Percentiles rank a stretch among this genome's conserved stretches.
Evolutionary conservation across 331 rosid genomes (phyloP).

Genomic region (Arachis monticola): DNA sequence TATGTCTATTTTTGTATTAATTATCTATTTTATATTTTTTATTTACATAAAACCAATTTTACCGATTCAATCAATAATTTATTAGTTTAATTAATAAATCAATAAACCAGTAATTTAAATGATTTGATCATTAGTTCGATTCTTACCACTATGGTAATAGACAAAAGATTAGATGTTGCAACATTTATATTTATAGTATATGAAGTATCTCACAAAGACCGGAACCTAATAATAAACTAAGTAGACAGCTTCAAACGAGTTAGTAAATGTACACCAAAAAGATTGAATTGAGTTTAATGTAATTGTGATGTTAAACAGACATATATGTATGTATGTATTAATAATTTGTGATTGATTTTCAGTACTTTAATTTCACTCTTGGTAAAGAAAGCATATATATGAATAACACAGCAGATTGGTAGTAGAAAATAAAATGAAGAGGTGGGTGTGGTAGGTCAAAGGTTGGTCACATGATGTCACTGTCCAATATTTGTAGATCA

Average conservation of each 20-base stretch:
- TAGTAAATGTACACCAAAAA: background rate
- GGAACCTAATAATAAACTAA: slow-evolving; percentile 1
- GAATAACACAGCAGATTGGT: no score
- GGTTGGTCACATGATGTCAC: slow-evolving; percentile 46
- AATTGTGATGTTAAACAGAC: background rate
- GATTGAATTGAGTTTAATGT: background rate
- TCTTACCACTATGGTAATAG: background rate
- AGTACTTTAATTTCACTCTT: background rate
- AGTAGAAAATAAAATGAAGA: background rate
- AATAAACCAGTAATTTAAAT: no score
- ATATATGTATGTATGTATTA: no score
- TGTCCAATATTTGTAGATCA: slow-evolving; percentile 18
- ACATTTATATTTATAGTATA: background rate
- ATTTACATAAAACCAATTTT: no score
- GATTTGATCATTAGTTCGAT: no score
- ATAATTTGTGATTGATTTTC: background rate
- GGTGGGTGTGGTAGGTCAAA: slow-evolving; percentile 43
- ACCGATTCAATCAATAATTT: no score
- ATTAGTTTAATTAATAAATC: no score
- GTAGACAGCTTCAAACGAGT: background rate
- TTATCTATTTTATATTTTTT: no score
- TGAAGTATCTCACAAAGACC: background rate
- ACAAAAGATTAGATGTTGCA: background rate
- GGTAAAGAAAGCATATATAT: no score
- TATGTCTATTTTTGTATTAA: no score